Evolutionary conservation across 2,329 filamentous ascomycete genomes (phyloP).

Genomic region (Achaetomium macrosporum): DNA sequence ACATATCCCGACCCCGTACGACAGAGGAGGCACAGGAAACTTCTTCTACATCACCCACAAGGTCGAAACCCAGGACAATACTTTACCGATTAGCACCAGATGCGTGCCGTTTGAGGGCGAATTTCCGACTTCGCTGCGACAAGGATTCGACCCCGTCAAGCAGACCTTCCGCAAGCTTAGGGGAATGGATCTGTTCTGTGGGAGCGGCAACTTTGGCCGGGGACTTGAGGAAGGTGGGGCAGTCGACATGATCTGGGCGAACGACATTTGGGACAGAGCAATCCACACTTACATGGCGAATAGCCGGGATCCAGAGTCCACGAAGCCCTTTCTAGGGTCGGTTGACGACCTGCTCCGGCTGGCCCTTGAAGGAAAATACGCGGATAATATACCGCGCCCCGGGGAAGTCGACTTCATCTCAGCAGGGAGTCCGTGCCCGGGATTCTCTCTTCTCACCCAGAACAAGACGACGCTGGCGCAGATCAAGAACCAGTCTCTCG

Average conservation of each 20-base stretch:
- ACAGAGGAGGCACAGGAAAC: slow-evolving; percentile 58
- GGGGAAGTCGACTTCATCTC: slow-evolving; percentile 64
- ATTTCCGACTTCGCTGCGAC: slow-evolving; percentile 36
- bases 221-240: slow-evolving; percentile 67
- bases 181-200: slow-evolving; percentile 70
- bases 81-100: not conserved
- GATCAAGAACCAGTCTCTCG: slow-evolving; percentile 66
- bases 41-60: slow-evolving; percentile 56
- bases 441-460: slow-evolving; percentile 61
- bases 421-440: slow-evolving; percentile 72
- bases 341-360: slow-evolving; percentile 60
- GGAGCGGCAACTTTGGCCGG: slow-evolving; percentile 70
- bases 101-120: slow-evolving; percentile 33
- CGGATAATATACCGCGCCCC: slow-evolving; percentile 45
- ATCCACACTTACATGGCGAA: slow-evolving; percentile 74
- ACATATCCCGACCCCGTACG: slow-evolving; percentile 56
- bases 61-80: slow-evolving; percentile 25
- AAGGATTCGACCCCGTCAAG: slow-evolving; percentile 49
- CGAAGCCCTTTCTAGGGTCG: slow-evolving; percentile 61
- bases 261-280: slow-evolving; percentile 59
- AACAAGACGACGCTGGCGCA: slow-evolving; percentile 50
- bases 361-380: slow-evolving; percentile 47
- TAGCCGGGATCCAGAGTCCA: slow-evolving; percentile 31
- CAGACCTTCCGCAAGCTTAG: slow-evolving; percentile 37
- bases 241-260: slow-evolving; percentile 59